Percentiles rank a stretch among this genome's conserved stretches.
Evolutionary conservation across 2,329 filamentous ascomycete species (phyloP).

Genomic region (Didymella glomerata): DNA sequence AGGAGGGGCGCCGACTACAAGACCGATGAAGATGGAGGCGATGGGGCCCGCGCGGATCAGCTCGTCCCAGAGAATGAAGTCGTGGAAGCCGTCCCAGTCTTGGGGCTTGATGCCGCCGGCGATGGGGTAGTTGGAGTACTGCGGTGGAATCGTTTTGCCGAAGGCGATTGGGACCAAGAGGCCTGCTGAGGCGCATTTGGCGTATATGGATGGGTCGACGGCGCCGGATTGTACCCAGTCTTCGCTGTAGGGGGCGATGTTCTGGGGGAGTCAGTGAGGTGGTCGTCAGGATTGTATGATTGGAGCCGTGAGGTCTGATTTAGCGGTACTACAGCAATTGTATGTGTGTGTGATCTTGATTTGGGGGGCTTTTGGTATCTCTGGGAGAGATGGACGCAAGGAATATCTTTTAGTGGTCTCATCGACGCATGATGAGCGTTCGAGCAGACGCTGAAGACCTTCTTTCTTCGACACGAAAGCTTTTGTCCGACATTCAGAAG

Average conservation of each 20-base stretch:
- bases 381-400: too few species aligned
- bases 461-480: too few species aligned
- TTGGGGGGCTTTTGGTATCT: too few species aligned
- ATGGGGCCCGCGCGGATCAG: conserved; percentile 41
- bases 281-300: too few species aligned
- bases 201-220: conserved; percentile 37
- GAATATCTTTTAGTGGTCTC: too few species aligned
- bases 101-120: conserved; percentile 61
- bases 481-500: too few species aligned
- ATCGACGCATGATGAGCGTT: too few species aligned
- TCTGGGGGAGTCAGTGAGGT: conserved; percentile 23
- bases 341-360: too few species aligned
- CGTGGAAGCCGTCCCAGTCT: conserved; percentile 52
- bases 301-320: too few species aligned
- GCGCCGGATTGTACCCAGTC: conserved; percentile 39
- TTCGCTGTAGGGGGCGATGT: conserved; percentile 39
- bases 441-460: too few species aligned
- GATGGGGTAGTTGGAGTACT: conserved; percentile 44
- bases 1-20: conserved; percentile 43
- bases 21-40: conserved; percentile 40
- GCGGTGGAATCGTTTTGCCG: conserved; percentile 39
- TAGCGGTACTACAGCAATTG: too few species aligned
- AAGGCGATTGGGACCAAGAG: conserved; percentile 45
- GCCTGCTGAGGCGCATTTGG: conserved; percentile 40
- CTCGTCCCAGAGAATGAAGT: conserved; percentile 50